These are phyloP conservation scores for Sphaerobolus stellatus DNA, from an alignment of 1,284 basidiomycete genomes.

Conservation along the genomic window DNA sequence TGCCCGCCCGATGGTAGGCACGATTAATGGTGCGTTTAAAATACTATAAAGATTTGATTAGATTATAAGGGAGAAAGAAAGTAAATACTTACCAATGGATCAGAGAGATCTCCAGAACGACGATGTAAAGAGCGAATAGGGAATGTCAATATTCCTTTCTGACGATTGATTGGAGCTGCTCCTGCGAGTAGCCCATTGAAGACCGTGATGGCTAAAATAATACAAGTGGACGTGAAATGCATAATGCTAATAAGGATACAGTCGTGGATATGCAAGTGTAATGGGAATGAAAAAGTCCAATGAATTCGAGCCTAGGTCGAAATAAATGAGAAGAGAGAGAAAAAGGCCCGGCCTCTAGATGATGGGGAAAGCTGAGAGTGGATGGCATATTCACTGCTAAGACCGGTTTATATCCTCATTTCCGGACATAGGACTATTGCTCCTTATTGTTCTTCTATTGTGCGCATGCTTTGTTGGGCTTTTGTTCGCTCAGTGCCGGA, in stretches of 20 bases:
- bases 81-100: no score
- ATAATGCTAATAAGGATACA: conserved; percentile 5
- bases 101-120: conserved; percentile 46
- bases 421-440: no score
- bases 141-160: conserved; percentile 49
- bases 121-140: conserved; percentile 43
- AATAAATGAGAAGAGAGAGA: conserved; percentile 4
- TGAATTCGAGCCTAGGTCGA: no score
- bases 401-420: no score
- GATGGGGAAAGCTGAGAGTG: no score
- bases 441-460: no score
- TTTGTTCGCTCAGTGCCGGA: no score
- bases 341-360: conserved; percentile 48
- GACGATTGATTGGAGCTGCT: conserved; percentile 24
- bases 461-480: no score
- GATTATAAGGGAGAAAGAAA: background rate
- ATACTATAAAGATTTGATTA: conserved; percentile 39
- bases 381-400: no score
- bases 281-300: background rate
- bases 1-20: conserved; percentile 61
- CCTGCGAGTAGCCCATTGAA: conserved; percentile 13
- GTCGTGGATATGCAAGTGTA: background rate
- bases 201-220: background rate
- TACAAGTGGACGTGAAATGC: conserved; percentile 1
- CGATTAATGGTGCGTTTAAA: conserved; percentile 74